phyloP scores from a whole-genome alignment of 106 monocot species.

The Hemerocallis citrina region DNA sequence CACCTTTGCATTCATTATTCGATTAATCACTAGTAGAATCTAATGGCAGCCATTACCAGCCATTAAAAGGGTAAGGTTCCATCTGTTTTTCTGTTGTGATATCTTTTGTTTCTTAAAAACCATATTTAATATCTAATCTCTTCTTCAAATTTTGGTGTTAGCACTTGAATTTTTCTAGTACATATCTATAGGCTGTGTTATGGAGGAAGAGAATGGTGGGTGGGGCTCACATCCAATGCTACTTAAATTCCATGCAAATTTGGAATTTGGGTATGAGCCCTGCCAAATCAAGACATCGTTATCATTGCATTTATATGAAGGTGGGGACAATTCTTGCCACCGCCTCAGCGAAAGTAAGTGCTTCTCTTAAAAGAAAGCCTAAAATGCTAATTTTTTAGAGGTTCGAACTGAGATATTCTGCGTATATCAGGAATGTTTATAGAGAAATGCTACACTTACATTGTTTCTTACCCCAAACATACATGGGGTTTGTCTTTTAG shows the following conservation, averaged over 20 bases:
- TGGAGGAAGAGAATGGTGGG: background rate
- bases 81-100: background rate
- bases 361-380: background rate
- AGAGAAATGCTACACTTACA: no score
- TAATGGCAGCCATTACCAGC: background rate
- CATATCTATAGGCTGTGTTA: conserved; percentile 1
- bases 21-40: background rate
- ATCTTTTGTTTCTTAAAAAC: background rate
- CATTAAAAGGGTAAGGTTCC: conserved; percentile 4
- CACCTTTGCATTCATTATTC: background rate
- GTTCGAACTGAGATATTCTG: no score
- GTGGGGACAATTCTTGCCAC: background rate
- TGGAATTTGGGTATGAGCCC: conserved; percentile 1
- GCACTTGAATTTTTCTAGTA: background rate
- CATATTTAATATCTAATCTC: background rate
- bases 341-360: background rate
- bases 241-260: conserved; percentile 16
- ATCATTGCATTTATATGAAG: background rate
- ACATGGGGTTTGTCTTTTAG: no score
- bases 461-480: no score
- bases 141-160: background rate
- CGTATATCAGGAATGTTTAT: no score
- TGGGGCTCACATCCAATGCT: conserved; percentile 12
- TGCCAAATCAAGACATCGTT: background rate
- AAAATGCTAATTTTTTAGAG: no score